These are phyloP conservation scores for Amoeboaphelidium occidentale DNA, from an alignment of 371 early-diverging fungal genomes.

Conservation along the genomic window DNA sequence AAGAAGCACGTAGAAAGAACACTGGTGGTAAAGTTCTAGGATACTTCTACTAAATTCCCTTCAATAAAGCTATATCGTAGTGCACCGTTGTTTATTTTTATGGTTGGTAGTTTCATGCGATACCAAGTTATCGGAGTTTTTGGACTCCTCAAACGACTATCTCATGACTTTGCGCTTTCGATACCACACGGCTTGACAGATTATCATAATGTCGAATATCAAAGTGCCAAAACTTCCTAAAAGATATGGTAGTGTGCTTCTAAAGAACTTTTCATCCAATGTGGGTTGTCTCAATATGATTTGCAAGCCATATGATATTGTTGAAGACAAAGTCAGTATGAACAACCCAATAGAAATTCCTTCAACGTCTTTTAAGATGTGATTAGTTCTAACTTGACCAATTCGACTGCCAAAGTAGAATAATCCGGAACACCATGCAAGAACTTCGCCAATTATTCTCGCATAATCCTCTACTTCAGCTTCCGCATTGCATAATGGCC, in stretches of 20 bases:
- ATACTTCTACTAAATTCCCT: slow-evolving; percentile 41
- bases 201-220: slow-evolving; percentile 9
- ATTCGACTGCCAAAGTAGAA: slow-evolving; percentile 7
- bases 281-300: slow-evolving; percentile 10
- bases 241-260: slow-evolving; percentile 13
- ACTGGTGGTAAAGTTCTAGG: slow-evolving; percentile 98
- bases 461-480: too few relatives aligned
- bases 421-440: slow-evolving; percentile 3
- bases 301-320: slow-evolving; percentile 11
- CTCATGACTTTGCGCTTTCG: too few relatives aligned
- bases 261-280: slow-evolving; percentile 10
- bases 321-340: slow-evolving; percentile 15
- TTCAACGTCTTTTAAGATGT: slow-evolving; percentile 9
- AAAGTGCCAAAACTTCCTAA: slow-evolving; percentile 14
- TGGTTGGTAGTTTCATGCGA: too few relatives aligned
- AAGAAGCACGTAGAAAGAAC: slow-evolving; percentile 94
- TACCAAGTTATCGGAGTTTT: too few relatives aligned
- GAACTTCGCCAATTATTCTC: background rate
- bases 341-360: slow-evolving; percentile 14
- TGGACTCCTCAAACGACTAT: too few relatives aligned
- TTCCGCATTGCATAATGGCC: too few relatives aligned
- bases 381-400: slow-evolving; percentile 15
- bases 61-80: too few relatives aligned
- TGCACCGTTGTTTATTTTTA: too few relatives aligned
- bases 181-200: too few relatives aligned